Evolutionary conservation across 1,139 yeast species (phyloP).

Genomic region (Taphrina wiesneri): DNA sequence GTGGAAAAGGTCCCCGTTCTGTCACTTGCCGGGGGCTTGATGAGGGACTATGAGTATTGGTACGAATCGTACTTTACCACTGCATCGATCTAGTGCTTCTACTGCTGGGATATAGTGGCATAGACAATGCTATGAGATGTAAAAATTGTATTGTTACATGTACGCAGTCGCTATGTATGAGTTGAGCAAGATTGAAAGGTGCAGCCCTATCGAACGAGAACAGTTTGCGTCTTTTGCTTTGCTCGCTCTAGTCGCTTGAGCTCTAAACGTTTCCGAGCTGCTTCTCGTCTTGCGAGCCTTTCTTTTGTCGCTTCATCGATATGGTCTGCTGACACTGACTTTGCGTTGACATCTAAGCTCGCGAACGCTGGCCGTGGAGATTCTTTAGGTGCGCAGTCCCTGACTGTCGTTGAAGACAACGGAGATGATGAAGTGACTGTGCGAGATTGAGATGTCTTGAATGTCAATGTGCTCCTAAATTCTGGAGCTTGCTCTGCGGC

Average conservation of each 20-base stretch:
- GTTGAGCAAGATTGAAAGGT: neutral
- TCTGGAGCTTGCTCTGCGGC: neutral
- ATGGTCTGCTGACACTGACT: neutral
- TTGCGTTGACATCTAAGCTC: neutral
- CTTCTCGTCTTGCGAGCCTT: conserved; percentile 6
- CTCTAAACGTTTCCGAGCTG: conserved; percentile 17
- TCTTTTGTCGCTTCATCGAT: neutral
- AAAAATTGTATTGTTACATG: neutral
- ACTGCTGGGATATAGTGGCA: neutral
- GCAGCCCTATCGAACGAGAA: neutral
- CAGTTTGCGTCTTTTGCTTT: neutral
- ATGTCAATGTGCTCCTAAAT: neutral
- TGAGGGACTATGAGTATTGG: conserved; percentile 49
- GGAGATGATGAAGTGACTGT: neutral
- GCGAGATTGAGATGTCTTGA: neutral
- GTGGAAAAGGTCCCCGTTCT: conserved; percentile 39
- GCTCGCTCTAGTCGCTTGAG: neutral
- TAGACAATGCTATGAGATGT: neutral
- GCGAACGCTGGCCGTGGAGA: conserved; percentile 20
- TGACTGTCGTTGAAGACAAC: neutral
- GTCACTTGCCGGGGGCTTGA: conserved; percentile 44
- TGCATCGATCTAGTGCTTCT: neutral
- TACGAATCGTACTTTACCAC: conserved; percentile 45
- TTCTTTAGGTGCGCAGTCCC: neutral
- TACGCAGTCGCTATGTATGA: neutral